phyloP scores from a whole-genome alignment of 1,139 yeast genomes.

The Starmera stellimalicola region DNA sequence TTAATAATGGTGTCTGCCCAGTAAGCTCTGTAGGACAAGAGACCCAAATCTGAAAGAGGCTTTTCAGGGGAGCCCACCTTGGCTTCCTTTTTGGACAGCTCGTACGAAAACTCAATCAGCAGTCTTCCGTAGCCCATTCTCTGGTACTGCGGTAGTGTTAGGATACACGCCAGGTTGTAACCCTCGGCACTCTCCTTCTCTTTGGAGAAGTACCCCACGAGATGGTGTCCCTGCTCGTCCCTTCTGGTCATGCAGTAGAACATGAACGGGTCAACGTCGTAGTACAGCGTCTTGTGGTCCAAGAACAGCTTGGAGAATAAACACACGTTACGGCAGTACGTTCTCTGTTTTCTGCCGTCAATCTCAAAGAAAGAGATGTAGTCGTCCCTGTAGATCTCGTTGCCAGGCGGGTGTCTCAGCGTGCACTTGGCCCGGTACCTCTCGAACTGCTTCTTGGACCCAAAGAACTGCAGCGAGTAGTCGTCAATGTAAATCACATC shows the following conservation, averaged over 20 bases:
- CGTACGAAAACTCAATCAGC: constrained; percentile 87
- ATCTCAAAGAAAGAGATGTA: constrained; percentile 84
- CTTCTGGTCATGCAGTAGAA: constrained; percentile 91
- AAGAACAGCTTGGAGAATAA: constrained; percentile 76
- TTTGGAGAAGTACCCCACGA: constrained; percentile 93
- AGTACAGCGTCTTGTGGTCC: constrained; percentile 91
- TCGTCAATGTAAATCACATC: constrained; percentile 88
- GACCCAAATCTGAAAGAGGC: constrained; percentile 90
- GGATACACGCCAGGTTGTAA: constrained; percentile 95
- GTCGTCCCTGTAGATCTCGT: constrained; percentile 90
- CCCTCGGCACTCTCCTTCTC: constrained; percentile 94
- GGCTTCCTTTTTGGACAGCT: constrained; percentile 76
- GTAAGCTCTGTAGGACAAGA: constrained; percentile 85
- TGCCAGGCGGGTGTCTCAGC: constrained; percentile 93
- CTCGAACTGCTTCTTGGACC: constrained; percentile 84
- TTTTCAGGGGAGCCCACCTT: constrained; percentile 96
- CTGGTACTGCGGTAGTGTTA: constrained; percentile 93
- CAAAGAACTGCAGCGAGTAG: constrained; percentile 81
- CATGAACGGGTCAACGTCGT: constrained; percentile 94
- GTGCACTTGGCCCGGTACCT: constrained; percentile 82
- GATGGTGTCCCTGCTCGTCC: constrained; percentile 84
- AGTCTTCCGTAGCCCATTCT: constrained; percentile 90
- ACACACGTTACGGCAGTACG: constrained; percentile 96
- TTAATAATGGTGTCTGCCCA: constrained; percentile 91
- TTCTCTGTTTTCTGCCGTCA: constrained; percentile 90